Evolutionary conservation across 371 early-diverging fungal species (phyloP).

Genomic region (Mucor indicus): DNA sequence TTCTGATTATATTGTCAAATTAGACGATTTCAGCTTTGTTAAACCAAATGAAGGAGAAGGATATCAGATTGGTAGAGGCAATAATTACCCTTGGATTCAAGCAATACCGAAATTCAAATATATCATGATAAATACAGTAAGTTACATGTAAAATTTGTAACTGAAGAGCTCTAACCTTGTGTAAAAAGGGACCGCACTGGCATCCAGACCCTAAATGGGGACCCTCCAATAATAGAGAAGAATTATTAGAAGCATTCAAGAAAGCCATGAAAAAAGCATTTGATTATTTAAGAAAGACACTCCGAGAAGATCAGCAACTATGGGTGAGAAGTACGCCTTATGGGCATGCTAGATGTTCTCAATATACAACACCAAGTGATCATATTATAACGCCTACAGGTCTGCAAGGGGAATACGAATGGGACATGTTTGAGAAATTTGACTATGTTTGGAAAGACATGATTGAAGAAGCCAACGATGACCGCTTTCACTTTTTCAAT

Average conservation of each 20-base stretch:
- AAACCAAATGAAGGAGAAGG: slow-evolving; percentile 35
- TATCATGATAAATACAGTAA: slow-evolving; percentile 38
- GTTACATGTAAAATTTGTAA: background rate
- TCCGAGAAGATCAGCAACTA: slow-evolving; percentile 28
- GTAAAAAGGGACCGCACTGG: slow-evolving; percentile 38
- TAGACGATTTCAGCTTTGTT: slow-evolving; percentile 34
- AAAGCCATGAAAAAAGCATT: slow-evolving; percentile 25
- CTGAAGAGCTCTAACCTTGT: background rate
- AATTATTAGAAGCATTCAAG: slow-evolving; percentile 26
- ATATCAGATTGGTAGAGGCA: slow-evolving; percentile 28
- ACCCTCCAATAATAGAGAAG: slow-evolving; percentile 21
- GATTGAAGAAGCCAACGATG: slow-evolving; percentile 21
- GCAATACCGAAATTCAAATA: slow-evolving; percentile 29
- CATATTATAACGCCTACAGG: slow-evolving; percentile 17
- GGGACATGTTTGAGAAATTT: slow-evolving; percentile 39
- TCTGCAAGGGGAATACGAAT: slow-evolving; percentile 31
- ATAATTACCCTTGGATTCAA: slow-evolving; percentile 39
- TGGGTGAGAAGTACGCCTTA: slow-evolving; percentile 38
- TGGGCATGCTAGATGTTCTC: slow-evolving; percentile 37
- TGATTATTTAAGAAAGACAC: slow-evolving; percentile 20
- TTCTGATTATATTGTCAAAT: slow-evolving; percentile 34
- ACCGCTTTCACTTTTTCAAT: slow-evolving; percentile 28
- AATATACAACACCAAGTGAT: slow-evolving; percentile 22
- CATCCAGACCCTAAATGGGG: slow-evolving; percentile 38
- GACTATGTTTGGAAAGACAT: slow-evolving; percentile 29